These are phyloP conservation scores for Penicillium desertorum DNA, from an alignment of 495 filamentous ascomycete genomes.

Conservation along the genomic window DNA sequence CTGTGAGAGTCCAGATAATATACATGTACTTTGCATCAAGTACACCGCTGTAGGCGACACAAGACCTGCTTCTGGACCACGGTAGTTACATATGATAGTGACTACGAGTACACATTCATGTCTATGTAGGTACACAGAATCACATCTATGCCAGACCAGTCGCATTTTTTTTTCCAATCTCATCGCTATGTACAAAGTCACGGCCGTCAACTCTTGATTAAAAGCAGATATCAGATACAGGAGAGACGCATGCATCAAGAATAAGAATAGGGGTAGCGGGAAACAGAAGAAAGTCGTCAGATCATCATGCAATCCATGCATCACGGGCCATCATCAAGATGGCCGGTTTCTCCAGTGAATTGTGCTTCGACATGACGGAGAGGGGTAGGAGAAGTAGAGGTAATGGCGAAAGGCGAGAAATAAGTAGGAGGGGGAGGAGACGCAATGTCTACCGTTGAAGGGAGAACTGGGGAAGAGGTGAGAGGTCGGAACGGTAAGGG, in stretches of 20 bases:
- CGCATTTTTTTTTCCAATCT: constrained; percentile 7
- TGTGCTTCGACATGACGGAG: constrained; percentile 6
- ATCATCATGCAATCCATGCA: constrained; percentile 11
- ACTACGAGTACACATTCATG: background rate
- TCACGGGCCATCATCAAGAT: constrained; percentile 12
- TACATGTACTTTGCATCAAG: background rate
- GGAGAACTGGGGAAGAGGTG: background rate
- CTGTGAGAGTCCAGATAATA: background rate
- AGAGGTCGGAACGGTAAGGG: background rate
- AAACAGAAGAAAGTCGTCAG: constrained; percentile 9
- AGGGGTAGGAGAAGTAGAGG: background rate
- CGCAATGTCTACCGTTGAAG: constrained; percentile 2
- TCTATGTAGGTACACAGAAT: background rate
- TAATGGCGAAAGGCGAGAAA: background rate
- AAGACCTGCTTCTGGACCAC: background rate
- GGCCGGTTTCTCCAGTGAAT: constrained; percentile 1
- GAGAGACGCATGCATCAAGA: constrained; percentile 15
- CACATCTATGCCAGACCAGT: constrained; percentile 13
- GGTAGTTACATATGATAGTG: background rate
- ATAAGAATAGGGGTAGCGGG: background rate
- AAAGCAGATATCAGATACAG: constrained; percentile 15
- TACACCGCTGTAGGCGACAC: background rate
- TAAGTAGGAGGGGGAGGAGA: background rate
- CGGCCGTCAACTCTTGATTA: constrained; percentile 17
- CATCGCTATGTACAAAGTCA: constrained; percentile 13